Base-by-base conservation (phyloP, 1,139 yeast genomes). In the Pneumocystis canis region DNA sequence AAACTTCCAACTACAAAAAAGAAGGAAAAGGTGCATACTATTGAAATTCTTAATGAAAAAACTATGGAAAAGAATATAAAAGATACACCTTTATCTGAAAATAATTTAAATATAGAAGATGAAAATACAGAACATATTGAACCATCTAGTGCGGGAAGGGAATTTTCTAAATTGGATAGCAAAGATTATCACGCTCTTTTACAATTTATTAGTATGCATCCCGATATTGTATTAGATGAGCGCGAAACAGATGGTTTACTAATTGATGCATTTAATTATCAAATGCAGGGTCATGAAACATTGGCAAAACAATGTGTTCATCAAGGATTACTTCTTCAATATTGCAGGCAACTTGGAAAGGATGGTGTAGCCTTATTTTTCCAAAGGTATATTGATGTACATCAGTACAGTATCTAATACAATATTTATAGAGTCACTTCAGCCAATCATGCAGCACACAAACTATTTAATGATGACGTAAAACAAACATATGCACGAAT, bases 231-330 rank as follows among this genome's bases (percentile, higher is more conserved):
- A 63, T 58, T 61, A 2, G 82, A 83, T 2, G 90, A 87, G 68
- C 84, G 83, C 65, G 97, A 92, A 72, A 89, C 90, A 72, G 98
- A 94, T 73, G 90, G 96, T 0, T 80, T 94, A 65, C 78, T 90
- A 71, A 90, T 92, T 96, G 84, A 85, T 32, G 95, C 97, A 0
- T 94, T 92, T 73, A 96, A 92, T 70, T 77, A 79, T 63, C 89
- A 89, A 72, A 78, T 90, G 66, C 82, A 79, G 9, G 85, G 83
- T 20, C 79, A 88, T 62, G 71, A 80, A 0, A 65, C 68, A 4
- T 72, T 74, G 16, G 82, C 90, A 1, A 80, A 79, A 67, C 85
- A 82, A 65, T 80, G 85, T 37, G 84, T 92, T 59, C 87, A 84
- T 71, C 95, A 89, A 71, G 85, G 96, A 1, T 80, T 89, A 68